A percentile compares a stretch with the other conserved stretches of the same genome.
Conservation (phyloP, 2,329 filamentous ascomycete genomes). For the Hypoxylon sp. region DNA sequence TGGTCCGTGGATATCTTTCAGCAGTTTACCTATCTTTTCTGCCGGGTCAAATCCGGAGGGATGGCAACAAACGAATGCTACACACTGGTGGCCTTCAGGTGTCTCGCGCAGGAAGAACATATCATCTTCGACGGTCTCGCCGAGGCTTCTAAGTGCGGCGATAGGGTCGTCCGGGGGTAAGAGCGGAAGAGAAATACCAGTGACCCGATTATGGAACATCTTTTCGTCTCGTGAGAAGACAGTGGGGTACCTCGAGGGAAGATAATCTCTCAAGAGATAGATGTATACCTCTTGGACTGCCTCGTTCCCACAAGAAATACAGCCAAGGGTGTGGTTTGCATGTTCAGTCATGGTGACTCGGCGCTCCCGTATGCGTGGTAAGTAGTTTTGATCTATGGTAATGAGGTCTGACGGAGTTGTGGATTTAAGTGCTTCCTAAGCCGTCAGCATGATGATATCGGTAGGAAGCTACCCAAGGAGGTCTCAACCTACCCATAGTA, state of each 20-base stretch:
- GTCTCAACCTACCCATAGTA: conserved; percentile 60
- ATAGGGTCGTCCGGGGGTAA: conserved; percentile 36
- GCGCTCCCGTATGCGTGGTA: conserved; percentile 56
- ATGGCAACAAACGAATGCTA: conserved; percentile 65
- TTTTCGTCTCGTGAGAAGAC: conserved; percentile 56
- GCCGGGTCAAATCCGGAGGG: conserved; percentile 65
- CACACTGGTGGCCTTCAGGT: conserved; percentile 55
- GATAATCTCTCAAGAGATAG: conserved; percentile 60
- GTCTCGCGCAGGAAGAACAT: conserved; percentile 62
- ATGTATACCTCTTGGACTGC: conserved; percentile 63
- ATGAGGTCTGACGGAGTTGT: conserved; percentile 63
- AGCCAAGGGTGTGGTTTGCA: conserved; percentile 57
- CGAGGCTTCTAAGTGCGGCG: conserved; percentile 56
- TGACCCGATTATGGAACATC: conserved; percentile 57
- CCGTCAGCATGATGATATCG: conserved; percentile 12
- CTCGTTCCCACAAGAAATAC: conserved; percentile 53
- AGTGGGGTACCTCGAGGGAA: conserved; percentile 62
- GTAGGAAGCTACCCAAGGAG: conserved; percentile 12
- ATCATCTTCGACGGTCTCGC: conserved; percentile 67
- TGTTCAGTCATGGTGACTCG: conserved; percentile 55
- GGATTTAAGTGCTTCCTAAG: conserved; percentile 55
- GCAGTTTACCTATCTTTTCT: conserved; percentile 60
- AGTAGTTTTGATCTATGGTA: conserved; percentile 64
- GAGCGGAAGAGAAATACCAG: conserved; percentile 41
- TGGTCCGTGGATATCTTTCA: conserved; percentile 63